These are phyloP conservation scores for Parietichytrium sp. DNA, from an alignment of 108 stramenopile species.

Conservation along the genomic window DNA sequence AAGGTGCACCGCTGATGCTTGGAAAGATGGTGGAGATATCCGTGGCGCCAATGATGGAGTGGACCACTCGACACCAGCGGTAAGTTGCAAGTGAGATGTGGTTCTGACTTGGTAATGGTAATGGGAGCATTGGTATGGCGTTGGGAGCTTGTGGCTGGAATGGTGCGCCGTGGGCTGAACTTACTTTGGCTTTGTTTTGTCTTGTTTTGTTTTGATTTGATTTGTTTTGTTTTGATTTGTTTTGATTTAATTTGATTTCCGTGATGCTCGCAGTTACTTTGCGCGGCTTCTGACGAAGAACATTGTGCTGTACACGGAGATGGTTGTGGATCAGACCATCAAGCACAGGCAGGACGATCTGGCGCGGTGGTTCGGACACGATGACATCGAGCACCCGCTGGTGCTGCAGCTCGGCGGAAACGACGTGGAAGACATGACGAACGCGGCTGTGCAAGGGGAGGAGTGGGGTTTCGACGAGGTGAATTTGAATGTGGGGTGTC, in stretches of 20 bases:
- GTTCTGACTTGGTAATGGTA: not conserved
- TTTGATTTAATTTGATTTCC: not conserved
- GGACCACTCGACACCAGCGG: conserved; percentile 94
- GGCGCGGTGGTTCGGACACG: not conserved
- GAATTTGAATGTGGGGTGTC: conserved; percentile 99
- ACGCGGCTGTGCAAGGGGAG: conserved; percentile 59
- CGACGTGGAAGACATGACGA: conserved; percentile 71
- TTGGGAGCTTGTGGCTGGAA: not conserved
- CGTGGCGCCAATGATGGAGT: conserved; percentile 99
- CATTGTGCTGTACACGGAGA: conserved; percentile 92
- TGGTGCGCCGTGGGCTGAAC: not conserved
- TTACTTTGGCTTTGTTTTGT: not conserved
- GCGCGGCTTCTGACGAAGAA: conserved; percentile 73
- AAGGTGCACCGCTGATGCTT: no score
- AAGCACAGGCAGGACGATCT: conserved; percentile 45
- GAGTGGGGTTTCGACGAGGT: conserved; percentile 81
- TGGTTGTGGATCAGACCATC: conserved; percentile 91
- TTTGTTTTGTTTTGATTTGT: not conserved
- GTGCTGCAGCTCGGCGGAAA: conserved; percentile 95
- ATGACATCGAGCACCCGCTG: conserved; percentile 44
- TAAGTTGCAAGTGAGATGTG: not conserved
- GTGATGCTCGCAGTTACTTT: conserved; percentile 51
- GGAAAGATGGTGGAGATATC: conserved; percentile 50
- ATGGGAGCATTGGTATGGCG: not conserved
- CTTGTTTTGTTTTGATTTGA: no score